Conservation (phyloP, 441 rosid species). For the Bruguiera hainesii region DNA sequence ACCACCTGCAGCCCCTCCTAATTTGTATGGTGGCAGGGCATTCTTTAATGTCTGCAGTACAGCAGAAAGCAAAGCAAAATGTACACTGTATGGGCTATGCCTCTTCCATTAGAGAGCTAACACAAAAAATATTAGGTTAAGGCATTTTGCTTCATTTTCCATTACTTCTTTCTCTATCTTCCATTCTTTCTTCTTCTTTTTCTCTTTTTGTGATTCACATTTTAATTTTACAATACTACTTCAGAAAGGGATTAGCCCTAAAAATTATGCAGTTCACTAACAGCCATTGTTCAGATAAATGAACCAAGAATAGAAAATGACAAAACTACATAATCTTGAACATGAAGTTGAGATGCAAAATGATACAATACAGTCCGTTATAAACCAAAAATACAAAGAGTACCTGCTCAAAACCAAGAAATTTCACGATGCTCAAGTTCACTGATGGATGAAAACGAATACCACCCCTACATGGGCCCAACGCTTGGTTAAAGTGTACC, state of each 20-base stretch:
- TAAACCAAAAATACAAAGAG: slow-evolving; percentile 24
- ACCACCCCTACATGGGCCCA: slow-evolving; percentile 98
- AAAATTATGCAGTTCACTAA: slow-evolving; percentile 7
- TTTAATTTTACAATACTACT: slow-evolving; percentile 1
- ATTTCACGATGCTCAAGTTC: slow-evolving; percentile 87
- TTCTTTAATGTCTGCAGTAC: slow-evolving; percentile 75
- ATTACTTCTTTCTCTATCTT: background rate
- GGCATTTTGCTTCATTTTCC: slow-evolving; percentile 12
- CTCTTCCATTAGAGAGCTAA: background rate
- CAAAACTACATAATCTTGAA: slow-evolving; percentile 12
- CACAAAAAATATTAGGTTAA: background rate
- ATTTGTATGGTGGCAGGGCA: slow-evolving; percentile 88
- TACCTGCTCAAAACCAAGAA: slow-evolving; percentile 98
- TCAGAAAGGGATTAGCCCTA: slow-evolving; percentile 2
- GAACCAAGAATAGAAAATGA: slow-evolving; percentile 8
- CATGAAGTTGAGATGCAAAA: slow-evolving; percentile 5
- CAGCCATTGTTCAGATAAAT: background rate
- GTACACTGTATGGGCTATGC: slow-evolving; percentile 6
- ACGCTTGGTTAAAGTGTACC: slow-evolving; percentile 88
- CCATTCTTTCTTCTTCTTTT: slow-evolving; percentile 9
- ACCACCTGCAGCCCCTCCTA: slow-evolving; percentile 99
- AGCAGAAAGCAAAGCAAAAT: slow-evolving; percentile 20
- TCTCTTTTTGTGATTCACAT: background rate
- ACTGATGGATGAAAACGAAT: slow-evolving; percentile 90
- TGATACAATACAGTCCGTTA: slow-evolving; percentile 11